Evolutionary conservation across 83 land plant genomes (phyloP).

Genomic region (Picea abies): DNA sequence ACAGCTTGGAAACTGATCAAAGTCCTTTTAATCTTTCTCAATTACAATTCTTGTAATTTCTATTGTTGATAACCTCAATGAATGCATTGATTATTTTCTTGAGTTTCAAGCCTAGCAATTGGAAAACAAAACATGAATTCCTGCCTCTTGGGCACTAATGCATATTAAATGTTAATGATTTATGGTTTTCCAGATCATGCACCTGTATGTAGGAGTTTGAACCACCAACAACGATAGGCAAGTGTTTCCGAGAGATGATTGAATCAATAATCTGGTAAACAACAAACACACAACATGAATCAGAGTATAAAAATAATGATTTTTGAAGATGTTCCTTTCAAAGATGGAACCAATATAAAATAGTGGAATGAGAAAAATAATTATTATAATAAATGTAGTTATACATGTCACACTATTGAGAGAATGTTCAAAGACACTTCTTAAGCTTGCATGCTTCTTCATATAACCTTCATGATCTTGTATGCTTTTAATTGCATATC

Average conservation of each 20-base stretch:
- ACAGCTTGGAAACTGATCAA: background rate
- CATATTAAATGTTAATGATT: background rate
- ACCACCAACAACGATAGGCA: constrained; percentile 82
- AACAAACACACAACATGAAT: background rate
- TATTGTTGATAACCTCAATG: background rate
- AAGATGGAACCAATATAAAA: background rate
- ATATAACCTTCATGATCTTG: background rate
- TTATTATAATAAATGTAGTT: background rate
- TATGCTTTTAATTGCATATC: background rate
- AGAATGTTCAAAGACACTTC: background rate
- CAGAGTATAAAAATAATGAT: background rate
- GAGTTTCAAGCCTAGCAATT: background rate
- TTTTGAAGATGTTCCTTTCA: background rate
- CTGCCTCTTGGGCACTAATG: background rate
- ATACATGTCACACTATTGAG: background rate
- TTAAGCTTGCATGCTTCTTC: background rate
- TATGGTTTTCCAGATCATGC: background rate
- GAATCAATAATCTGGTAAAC: constrained; percentile 55
- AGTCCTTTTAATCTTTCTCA: background rate
- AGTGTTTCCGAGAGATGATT: constrained; percentile 49
- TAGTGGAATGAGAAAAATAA: background rate
- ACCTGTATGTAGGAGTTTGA: constrained; percentile 87
- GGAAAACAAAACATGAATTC: background rate
- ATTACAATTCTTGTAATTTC: background rate
- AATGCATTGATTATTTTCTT: background rate